Conservation (phyloP, 768 basidiomycete genomes). For the Pleurotus citrinopileatus region DNA sequence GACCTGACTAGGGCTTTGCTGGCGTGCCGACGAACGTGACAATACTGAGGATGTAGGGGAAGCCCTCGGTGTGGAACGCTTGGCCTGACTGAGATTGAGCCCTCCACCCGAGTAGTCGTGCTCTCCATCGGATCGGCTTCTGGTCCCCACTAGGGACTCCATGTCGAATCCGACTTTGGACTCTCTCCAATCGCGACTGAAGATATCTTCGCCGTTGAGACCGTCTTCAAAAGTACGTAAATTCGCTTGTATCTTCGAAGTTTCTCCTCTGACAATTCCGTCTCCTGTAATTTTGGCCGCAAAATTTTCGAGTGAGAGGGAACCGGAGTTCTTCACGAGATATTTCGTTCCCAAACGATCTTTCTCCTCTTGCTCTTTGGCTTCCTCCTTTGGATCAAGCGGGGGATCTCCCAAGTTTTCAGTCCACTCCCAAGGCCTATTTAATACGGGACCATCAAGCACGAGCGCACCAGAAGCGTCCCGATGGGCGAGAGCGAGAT, state of each 20-base stretch:
- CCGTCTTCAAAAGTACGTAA: constrained; percentile 67
- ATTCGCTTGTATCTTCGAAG: constrained; percentile 37
- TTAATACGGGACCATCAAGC: constrained; percentile 52
- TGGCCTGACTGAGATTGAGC: constrained; percentile 13
- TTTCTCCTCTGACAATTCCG: constrained; percentile 33
- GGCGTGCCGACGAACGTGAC: constrained; percentile 44
- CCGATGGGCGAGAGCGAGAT: constrained; percentile 57
- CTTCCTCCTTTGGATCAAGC: constrained; percentile 41
- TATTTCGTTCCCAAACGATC: constrained; percentile 31
- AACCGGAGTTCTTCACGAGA: constrained; percentile 61
- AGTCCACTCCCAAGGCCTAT: constrained; percentile 86
- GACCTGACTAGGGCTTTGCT: constrained; percentile 44
- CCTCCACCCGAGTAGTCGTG: constrained; percentile 16
- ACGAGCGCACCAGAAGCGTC: constrained; percentile 52
- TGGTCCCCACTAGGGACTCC: constrained; percentile 15
- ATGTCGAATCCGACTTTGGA: constrained; percentile 48
- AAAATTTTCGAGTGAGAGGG: constrained; percentile 72
- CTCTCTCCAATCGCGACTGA: constrained; percentile 77
- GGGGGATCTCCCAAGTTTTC: constrained; percentile 68
- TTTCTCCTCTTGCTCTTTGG: constrained; percentile 37
- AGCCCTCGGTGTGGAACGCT: constrained; percentile 28
- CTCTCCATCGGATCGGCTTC: constrained; percentile 11
- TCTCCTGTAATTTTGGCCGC: constrained; percentile 66
- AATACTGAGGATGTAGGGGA: constrained; percentile 42
- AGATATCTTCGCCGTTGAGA: constrained; percentile 57